Evolutionary conservation across 768 basidiomycete species (phyloP).

Genomic region (Pisolithus orientalis): DNA sequence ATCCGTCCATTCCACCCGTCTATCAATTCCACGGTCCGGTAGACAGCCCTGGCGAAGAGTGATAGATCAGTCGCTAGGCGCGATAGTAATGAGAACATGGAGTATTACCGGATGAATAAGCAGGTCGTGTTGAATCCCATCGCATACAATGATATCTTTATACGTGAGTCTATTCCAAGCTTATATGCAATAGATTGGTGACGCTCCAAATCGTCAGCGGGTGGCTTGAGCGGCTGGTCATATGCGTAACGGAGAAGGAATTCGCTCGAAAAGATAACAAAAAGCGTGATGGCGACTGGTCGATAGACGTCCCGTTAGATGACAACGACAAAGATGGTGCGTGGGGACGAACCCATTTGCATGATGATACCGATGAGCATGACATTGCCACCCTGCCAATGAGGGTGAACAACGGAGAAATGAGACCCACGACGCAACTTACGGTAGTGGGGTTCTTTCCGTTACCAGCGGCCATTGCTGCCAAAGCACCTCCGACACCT

Average conservation of each 20-base stretch:
- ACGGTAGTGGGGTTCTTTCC: conserved; percentile 21
- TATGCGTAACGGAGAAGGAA: conserved; percentile 36
- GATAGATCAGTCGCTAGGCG: not conserved
- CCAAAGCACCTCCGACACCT: conserved; percentile 55
- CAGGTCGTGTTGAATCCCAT: conserved; percentile 35
- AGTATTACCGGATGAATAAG: conserved; percentile 43
- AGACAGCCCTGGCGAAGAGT: conserved; percentile 32
- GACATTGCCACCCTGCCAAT: conserved; percentile 37
- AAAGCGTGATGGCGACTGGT: conserved; percentile 35
- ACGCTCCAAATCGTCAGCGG: conserved; percentile 5
- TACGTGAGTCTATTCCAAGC: conserved; percentile 11
- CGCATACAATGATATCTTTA: conserved; percentile 16
- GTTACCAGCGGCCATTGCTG: conserved; percentile 31
- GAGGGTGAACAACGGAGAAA: not conserved
- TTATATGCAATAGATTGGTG: conserved; percentile 5
- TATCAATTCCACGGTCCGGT: conserved; percentile 39
- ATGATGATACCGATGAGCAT: conserved; percentile 62
- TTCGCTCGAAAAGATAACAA: conserved; percentile 36
- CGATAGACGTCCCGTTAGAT: conserved; percentile 5
- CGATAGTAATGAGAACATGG: not conserved
- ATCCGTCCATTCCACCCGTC: conserved; percentile 40
- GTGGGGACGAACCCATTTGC: conserved; percentile 37
- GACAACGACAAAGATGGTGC: not conserved
- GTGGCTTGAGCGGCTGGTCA: conserved; percentile 28
- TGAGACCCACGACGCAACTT: not conserved